phyloP scores from a whole-genome alignment of 106 monocot species.

The Dioscorea dumetorum region DNA sequence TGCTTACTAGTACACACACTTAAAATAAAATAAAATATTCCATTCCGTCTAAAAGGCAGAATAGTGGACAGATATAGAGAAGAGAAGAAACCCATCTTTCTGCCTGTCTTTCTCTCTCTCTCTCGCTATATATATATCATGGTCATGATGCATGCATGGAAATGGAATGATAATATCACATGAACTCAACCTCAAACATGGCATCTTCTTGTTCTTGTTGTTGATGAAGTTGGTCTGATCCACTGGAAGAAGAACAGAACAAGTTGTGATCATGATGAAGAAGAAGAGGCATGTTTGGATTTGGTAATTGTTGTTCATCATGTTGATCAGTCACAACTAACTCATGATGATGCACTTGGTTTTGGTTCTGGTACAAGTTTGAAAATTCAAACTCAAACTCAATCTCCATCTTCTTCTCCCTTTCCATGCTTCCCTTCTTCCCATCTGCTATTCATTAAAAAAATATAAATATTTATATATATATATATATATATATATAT shows the following conservation, averaged over 20 bases:
- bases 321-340: too few species aligned
- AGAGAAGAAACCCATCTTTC: background rate
- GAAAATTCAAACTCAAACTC: too few species aligned
- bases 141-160: background rate
- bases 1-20: too few species aligned
- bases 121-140: background rate
- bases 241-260: slow-evolving; percentile 16
- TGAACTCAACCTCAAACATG: slow-evolving; percentile 47
- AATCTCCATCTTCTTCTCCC: background rate
- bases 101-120: background rate
- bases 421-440: slow-evolving; percentile 7
- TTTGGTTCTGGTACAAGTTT: background rate
- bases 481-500: background rate
- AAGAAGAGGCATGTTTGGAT: slow-evolving; percentile 2
- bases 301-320: background rate
- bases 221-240: slow-evolving; percentile 7
- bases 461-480: background rate
- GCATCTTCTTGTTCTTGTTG: slow-evolving; percentile 26
- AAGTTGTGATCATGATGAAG: slow-evolving; percentile 21
- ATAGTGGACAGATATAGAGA: background rate
- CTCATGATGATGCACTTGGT: too few species aligned
- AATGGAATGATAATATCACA: background rate
- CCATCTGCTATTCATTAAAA: background rate
- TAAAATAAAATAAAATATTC: background rate
- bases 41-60: slow-evolving; percentile 9